phyloP scores from a whole-genome alignment of 305 asterid species.

The Fraxinus nigra region DNA sequence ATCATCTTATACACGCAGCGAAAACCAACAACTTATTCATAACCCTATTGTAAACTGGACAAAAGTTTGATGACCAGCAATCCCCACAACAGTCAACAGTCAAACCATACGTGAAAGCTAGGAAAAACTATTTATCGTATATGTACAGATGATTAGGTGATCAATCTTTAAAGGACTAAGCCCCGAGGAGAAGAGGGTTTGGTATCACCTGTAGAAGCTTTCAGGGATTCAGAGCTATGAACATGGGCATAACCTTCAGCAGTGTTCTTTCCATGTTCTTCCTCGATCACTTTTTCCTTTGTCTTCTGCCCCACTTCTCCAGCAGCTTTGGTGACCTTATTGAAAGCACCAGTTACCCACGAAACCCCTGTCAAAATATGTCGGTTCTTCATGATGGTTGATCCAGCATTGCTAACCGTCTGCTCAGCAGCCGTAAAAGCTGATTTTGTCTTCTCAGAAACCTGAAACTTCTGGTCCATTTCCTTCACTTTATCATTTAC shows the following conservation, averaged over 20 bases:
- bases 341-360: slow-evolving; percentile 76
- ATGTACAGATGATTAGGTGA: slow-evolving; percentile 15
- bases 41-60: not conserved
- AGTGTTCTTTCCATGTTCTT: slow-evolving; percentile 41
- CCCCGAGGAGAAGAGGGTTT: slow-evolving; percentile 54
- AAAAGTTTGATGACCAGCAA: not conserved
- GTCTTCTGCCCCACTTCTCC: slow-evolving; percentile 73
- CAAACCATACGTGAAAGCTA: not conserved
- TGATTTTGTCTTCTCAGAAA: slow-evolving; percentile 67
- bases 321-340: slow-evolving; percentile 55
- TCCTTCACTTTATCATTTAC: slow-evolving; percentile 71
- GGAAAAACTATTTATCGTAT: slow-evolving; percentile 15
- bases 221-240: slow-evolving; percentile 26
- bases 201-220: slow-evolving; percentile 26
- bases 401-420: slow-evolving; percentile 60
- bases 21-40: slow-evolving; percentile 1
- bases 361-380: slow-evolving; percentile 61
- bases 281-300: slow-evolving; percentile 59
- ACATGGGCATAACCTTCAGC: slow-evolving; percentile 39
- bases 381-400: slow-evolving; percentile 70
- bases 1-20: not conserved
- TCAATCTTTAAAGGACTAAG: slow-evolving; percentile 41
- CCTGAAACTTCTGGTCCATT: slow-evolving; percentile 71
- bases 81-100: not conserved
- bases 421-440: slow-evolving; percentile 70